Percentiles rank a stretch among this genome's conserved stretches.
These are phyloP conservation scores for Jaenimonas drosophilae DNA, from an alignment of 208 protist species.

Conservation along the genomic window DNA sequence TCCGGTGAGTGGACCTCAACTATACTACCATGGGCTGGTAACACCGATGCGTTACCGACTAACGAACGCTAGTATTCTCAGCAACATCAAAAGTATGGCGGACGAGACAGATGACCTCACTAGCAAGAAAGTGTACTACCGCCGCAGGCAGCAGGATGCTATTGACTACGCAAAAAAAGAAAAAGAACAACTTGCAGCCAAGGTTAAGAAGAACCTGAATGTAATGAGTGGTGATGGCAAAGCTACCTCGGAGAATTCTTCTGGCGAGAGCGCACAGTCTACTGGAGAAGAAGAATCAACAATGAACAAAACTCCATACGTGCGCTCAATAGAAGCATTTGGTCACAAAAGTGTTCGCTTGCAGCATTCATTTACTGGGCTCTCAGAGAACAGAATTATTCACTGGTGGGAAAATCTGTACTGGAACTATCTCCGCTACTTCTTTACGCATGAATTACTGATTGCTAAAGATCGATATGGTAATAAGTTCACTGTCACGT, in stretches of 20 bases:
- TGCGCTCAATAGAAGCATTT: conserved; percentile 78
- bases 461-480: conserved; percentile 88
- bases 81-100: conserved; percentile 48
- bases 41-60: conserved; percentile 17
- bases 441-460: conserved; percentile 84
- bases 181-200: conserved; percentile 52
- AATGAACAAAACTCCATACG: conserved; percentile 56
- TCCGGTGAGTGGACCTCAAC: background rate
- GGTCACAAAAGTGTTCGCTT: conserved; percentile 71
- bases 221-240: conserved; percentile 38
- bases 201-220: conserved; percentile 69
- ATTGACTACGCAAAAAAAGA: conserved; percentile 69
- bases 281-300: too few relatives aligned
- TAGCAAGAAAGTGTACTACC: conserved; percentile 64
- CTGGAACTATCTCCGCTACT: conserved; percentile 85
- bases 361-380: conserved; percentile 77
- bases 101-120: conserved; percentile 58
- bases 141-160: conserved; percentile 64
- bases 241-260: conserved; percentile 33
- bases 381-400: conserved; percentile 80
- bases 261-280: too few relatives aligned
- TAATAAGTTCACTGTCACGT: conserved; percentile 85
- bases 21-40: background rate
- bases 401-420: conserved; percentile 79
- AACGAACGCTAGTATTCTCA: conserved; percentile 65